Base-by-base conservation (phyloP, 306 rosid species). In the Boehmeria nivea region DNA sequence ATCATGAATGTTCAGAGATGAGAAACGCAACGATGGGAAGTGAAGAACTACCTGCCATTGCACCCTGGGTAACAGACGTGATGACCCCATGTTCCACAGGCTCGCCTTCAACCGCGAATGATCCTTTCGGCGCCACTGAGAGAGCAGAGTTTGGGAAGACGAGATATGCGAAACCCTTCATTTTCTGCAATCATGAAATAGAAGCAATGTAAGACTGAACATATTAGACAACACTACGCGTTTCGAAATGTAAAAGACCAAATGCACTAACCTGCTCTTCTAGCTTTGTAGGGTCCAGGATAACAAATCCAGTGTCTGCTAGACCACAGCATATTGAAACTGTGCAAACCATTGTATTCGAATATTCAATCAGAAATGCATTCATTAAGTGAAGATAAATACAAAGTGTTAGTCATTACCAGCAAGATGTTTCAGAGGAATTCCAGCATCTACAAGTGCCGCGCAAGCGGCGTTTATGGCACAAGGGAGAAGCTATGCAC, bases 381-480 rank as follows among this genome's bases (percentile, higher is more conserved):
- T 40, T 19, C 58, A 66, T 38, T 54, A 68, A 60, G 13, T 34
- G n/a, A 69, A 62, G 51, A n/a, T n/a, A n/a, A n/a, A n/a, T n/a
- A n/a, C n/a, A 51, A 57, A 56, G 48, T 18, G 59, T 42, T 42
- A 44, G 42, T 61, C 43, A 20, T 63, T 87, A 91, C 98, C 96
- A 56, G 96, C 91, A 68, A 91, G 95, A 78, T 91, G 93, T 57
- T 74, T 87, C 17, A 91, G 73, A 57, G 98, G 96, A 64, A 87
- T 80, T 78, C 96, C 96, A 4, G 93, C 93, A 75, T 87, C 96
- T 9, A 91, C 89, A 53, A 87, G 81, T 34, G 98, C 94, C 68
- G 96, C 93, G 18, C 98, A 84, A 52, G 95, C 84, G 4, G 96
- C 93, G 74, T 91, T 91, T 51, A 91, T 84, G 62, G 96, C 95